Evolutionary conservation across 129 eudicot species (phyloP), one percentile per base, ranked within the genome.

Genomic region (Saposhnikovia divaricata): DNA sequence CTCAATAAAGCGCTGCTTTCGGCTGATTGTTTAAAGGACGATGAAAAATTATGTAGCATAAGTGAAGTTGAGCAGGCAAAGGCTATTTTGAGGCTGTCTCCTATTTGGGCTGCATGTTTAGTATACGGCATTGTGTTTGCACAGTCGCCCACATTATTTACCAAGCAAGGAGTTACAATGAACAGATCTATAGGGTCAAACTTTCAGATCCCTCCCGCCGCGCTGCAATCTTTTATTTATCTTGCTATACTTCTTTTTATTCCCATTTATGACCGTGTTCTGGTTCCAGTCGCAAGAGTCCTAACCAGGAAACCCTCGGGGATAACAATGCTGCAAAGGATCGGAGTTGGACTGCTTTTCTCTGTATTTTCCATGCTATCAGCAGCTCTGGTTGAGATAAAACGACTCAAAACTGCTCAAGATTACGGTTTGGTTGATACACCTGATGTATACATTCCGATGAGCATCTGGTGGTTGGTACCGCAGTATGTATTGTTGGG

Each of bases 141-240:
- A 45, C 98, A 90, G 86, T 61, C 78, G 0, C 38, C 88, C 28
- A 93, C 98, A 9, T 85, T 93, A 1, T 91, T 89, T 61, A 91
- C 91, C 76, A 85, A 93, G 82, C 97, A 91, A 87, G 97, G 92
- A 51, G 83, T 80, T 19, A 91, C 98, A 27, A 85, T 91, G 93
- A 90, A 93, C 88, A 76, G 93, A 73, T 85, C 90, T 61, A 73
- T 93, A 9, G 90, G 88, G 6, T 34, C 89, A 50, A 84, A 18
- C 50, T 82, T 91, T 44, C 12, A 86, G 12, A 50, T 91, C 40
- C 96, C 98, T 37, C 79, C 98, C 5, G 98, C 98, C 46, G 88
- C 98, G 4, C 86, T 93, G 31, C 95, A 87, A 71, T 80, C 88
- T n/a, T 77, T 87, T 76, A 83, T 80, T 13, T 84, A 83, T 75